These are phyloP conservation scores for Trichoderma harzianum DNA, from an alignment of 2,329 filamentous ascomycete genomes.

Conservation along the genomic window DNA sequence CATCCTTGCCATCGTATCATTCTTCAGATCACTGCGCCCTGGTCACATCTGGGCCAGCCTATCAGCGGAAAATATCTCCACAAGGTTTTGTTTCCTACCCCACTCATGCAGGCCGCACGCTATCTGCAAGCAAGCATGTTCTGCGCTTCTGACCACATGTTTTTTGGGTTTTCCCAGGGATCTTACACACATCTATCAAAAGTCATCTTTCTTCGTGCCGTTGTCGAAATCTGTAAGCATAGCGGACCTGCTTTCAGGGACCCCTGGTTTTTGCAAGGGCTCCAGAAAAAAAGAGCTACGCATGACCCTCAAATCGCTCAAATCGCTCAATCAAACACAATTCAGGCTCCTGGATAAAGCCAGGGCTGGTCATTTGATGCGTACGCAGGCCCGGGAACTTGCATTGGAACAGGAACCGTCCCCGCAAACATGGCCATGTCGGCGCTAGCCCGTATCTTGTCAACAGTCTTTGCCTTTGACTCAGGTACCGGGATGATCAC, in stretches of 20 bases:
- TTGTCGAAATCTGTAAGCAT: not conserved
- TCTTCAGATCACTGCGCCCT: constrained; percentile 3
- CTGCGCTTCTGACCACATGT: constrained; percentile 17
- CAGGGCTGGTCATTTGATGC: constrained; percentile 39
- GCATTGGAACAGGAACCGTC: constrained; percentile 61
- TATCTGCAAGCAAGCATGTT: constrained; percentile 19
- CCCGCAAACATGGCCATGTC: constrained; percentile 46
- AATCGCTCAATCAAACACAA: not conserved
- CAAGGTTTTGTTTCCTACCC: not conserved
- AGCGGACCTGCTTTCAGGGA: not conserved
- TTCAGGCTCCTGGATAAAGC: constrained; percentile 37
- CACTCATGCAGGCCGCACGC: constrained; percentile 16
- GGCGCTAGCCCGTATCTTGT: constrained; percentile 20
- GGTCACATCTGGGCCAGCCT: constrained; percentile 1
- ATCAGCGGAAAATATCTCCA: constrained; percentile 7
- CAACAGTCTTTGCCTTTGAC: constrained; percentile 21
- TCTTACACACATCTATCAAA: constrained; percentile 7
- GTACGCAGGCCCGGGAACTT: constrained; percentile 54
- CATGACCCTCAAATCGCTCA: constrained; percentile 9
- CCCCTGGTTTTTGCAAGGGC: not conserved
- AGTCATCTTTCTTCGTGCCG: not conserved
- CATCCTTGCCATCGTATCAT: constrained; percentile 9
- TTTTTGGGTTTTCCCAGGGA: not conserved
- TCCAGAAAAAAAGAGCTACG: not conserved
- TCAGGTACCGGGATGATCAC: constrained; percentile 64